phyloP scores from a whole-genome alignment of 257 asterid species.

The Solanum sejunctum region DNA sequence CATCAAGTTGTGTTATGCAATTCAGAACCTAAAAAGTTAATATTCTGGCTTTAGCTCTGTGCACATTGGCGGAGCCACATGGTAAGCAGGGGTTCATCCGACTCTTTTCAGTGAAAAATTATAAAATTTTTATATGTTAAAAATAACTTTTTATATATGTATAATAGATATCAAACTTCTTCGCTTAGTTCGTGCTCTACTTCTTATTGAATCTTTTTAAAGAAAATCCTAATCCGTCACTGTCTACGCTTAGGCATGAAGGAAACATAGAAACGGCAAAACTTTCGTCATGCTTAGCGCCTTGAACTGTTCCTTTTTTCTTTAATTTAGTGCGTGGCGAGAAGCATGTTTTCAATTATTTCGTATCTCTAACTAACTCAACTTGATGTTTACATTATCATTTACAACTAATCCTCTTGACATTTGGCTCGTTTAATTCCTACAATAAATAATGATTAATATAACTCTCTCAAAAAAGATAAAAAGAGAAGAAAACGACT shows the following conservation, averaged over 20 bases:
- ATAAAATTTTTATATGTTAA: too few relatives aligned
- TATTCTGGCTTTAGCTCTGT: background rate
- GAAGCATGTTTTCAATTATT: background rate
- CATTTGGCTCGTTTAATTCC: background rate
- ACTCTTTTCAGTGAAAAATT: too few relatives aligned
- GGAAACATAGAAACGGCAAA: background rate
- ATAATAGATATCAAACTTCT: too few relatives aligned
- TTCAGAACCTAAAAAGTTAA: background rate
- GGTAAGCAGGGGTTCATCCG: too few relatives aligned
- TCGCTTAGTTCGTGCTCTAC: too few relatives aligned
- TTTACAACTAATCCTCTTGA: background rate
- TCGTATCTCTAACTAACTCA: background rate
- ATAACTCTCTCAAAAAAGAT: background rate
- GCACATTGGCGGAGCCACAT: too few relatives aligned
- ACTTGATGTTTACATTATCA: background rate
- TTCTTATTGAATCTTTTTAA: too few relatives aligned
- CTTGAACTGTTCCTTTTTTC: background rate
- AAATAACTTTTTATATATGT: too few relatives aligned
- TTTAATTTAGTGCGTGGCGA: conserved; percentile 1
- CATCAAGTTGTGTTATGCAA: background rate
- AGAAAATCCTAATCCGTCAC: too few relatives aligned
- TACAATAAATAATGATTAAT: background rate
- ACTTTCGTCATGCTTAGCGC: background rate
- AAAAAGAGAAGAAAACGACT: background rate
- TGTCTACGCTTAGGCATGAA: background rate